Conservation (phyloP, 495 filamentous ascomycete species). For the Halenospora varia region DNA sequence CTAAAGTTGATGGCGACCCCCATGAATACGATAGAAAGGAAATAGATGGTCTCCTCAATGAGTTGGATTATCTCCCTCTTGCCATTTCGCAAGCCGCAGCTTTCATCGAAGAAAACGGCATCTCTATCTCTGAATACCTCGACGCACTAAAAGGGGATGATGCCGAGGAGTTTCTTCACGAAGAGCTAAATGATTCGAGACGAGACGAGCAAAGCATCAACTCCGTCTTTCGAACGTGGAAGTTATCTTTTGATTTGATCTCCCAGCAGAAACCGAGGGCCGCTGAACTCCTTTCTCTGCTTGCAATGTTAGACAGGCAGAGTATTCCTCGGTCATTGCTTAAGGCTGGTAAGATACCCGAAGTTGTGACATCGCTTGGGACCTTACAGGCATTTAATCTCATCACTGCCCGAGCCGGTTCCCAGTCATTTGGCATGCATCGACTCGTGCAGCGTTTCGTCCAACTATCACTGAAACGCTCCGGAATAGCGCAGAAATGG, state of each 20-base stretch:
- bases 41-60: slow-evolving; percentile 17
- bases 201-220: slow-evolving; percentile 35
- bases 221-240: slow-evolving; percentile 38
- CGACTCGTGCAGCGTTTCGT: slow-evolving; percentile 1
- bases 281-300: slow-evolving; percentile 28
- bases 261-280: slow-evolving; percentile 22
- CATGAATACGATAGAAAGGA: slow-evolving; percentile 1
- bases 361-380: neutral
- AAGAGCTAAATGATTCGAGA: slow-evolving; percentile 31
- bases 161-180: slow-evolving; percentile 30
- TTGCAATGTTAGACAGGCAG: slow-evolving; percentile 29
- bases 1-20: slow-evolving; percentile 23
- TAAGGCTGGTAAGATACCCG: neutral
- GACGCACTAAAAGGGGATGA: slow-evolving; percentile 30
- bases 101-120: slow-evolving; percentile 30
- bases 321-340: slow-evolving; percentile 23
- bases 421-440: slow-evolving; percentile 1
- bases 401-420: neutral
- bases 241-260: slow-evolving; percentile 43
- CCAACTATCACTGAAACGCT: neutral
- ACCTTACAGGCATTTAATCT: slow-evolving; percentile 2
- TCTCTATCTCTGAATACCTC: slow-evolving; percentile 29
- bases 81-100: slow-evolving; percentile 40
- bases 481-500: neutral
- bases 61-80: slow-evolving; percentile 39